phyloP scores from a whole-genome alignment of 306 rosid genomes.

The Geum urbanum region DNA sequence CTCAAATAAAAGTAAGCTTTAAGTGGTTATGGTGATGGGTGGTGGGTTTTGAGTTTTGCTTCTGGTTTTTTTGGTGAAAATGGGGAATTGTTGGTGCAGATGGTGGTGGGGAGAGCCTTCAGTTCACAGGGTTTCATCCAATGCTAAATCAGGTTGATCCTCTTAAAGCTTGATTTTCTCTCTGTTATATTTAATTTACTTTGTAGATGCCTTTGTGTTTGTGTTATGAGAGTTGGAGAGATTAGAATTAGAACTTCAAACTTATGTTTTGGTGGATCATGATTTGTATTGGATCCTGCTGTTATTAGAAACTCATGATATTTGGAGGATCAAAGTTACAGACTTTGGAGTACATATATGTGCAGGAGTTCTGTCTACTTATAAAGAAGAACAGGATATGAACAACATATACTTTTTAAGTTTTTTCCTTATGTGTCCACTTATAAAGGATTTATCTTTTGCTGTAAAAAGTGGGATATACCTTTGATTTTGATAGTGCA shows the following conservation, averaged over 20 bases:
- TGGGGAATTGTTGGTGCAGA: conserved; percentile 87
- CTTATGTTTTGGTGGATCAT: conserved; percentile 4
- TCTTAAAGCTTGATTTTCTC: not conserved
- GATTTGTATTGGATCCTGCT: not conserved
- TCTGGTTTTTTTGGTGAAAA: conserved; percentile 36
- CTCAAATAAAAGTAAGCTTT: conserved; percentile 3
- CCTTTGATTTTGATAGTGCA: conserved; percentile 20
- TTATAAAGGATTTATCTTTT: conserved; percentile 30
- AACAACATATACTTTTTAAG: conserved; percentile 8
- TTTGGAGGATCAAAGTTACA: conserved; percentile 3
- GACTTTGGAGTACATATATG: not conserved
- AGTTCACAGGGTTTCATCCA: conserved; percentile 75
- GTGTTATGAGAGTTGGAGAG: not conserved
- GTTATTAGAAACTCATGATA: conserved; percentile 2
- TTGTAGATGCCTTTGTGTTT: conserved; percentile 1
- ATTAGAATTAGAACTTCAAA: not conserved
- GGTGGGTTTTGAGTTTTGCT: conserved; percentile 22
- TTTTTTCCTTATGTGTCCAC: conserved; percentile 17
- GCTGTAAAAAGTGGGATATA: conserved; percentile 33
- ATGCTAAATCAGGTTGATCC: conserved; percentile 79
- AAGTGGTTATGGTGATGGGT: conserved; percentile 34
- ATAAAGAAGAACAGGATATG: not conserved
- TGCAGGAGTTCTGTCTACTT: not conserved
- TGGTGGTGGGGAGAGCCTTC: conserved; percentile 47
- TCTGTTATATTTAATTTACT: not conserved